Evolutionary conservation across 768 basidiomycete genomes (phyloP).

Genomic region (Podaxis sp.): DNA sequence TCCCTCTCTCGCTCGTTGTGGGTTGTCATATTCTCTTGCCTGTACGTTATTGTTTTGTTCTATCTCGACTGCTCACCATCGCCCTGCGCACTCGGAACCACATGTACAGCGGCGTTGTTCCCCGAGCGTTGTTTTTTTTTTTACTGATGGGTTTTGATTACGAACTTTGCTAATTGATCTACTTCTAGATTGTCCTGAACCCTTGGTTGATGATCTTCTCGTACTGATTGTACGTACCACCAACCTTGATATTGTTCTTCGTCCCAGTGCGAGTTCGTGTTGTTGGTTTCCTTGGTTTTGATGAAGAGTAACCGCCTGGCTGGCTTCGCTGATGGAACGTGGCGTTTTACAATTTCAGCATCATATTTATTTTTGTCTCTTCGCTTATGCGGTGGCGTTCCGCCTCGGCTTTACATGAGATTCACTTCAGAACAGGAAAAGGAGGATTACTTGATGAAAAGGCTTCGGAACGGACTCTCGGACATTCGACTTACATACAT

Average conservation of each 20-base stretch:
- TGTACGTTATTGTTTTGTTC: slow-evolving; percentile 33
- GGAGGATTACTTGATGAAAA: neutral
- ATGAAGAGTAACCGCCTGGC: neutral
- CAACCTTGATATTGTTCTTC: neutral
- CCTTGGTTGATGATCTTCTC: slow-evolving; percentile 87
- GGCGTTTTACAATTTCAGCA: neutral
- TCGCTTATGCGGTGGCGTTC: neutral
- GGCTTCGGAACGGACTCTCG: neutral
- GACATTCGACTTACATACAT: neutral
- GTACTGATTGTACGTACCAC: slow-evolving; percentile 27
- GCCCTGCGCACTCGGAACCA: neutral
- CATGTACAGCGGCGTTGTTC: neutral
- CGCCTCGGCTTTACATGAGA: neutral
- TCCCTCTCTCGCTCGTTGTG: slow-evolving; percentile 66
- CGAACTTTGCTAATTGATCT: slow-evolving; percentile 6
- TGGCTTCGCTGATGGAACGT: neutral
- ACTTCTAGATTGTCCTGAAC: slow-evolving; percentile 64
- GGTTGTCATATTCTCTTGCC: slow-evolving; percentile 72
- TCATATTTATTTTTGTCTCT: neutral
- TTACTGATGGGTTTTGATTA: neutral
- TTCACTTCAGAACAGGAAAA: neutral
- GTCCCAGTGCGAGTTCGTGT: neutral
- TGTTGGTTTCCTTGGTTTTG: neutral
- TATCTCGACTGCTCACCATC: neutral
- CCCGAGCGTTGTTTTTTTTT: neutral